Evolutionary conservation across 352 stramenopile species (phyloP), one percentile per base, ranked within the genome.

Genomic region (Phytophthora syringae): DNA sequence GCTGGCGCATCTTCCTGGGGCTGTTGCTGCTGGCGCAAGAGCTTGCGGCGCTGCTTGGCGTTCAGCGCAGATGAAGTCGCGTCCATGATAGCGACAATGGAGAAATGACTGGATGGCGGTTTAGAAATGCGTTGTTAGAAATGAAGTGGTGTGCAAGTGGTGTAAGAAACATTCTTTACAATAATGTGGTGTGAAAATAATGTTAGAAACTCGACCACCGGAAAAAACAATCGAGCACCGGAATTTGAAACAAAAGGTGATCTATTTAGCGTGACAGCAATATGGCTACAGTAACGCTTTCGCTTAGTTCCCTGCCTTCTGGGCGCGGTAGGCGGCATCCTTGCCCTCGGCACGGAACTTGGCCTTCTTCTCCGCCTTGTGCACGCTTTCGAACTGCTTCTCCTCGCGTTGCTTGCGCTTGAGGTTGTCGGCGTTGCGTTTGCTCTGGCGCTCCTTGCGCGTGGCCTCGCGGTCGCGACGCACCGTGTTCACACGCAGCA

Each of bases 401-500:
- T 98, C 92, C 60, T 97, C 95, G 27, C 92, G 92, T 52, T 89
- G 80, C 62, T 97, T 94, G 66, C 98, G 89, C 84, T 99, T 99
- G 12, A 86, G 66, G 50, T 97, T 89, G 25, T 93, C 91, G 11
- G 84, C 67, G 28, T 92, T 95, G 2, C 92, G 80, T 64, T 93
- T 74, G 13, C 76, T 88, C 64, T 98, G 95, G 69, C 92, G 95
- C n/a, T 89, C 77, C 70, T 98, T 98, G 2, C 94, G 85, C 28
- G 98, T 99, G 47, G 90, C 82, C 42, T 95, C 81, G 57, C 98
- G 99, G 68, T 99, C 97, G 51, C 98, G 98, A 54, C 95, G 86
- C 58, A 99, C 97, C 5, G 97, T 99, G 66, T 98, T 97, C 6
- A 99, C 82, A 18, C 97, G 94, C 76, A 99, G 94, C 69, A 99